Base-by-base conservation (phyloP, 2,329 filamentous ascomycete genomes). In the Achaetomium macrosporum region DNA sequence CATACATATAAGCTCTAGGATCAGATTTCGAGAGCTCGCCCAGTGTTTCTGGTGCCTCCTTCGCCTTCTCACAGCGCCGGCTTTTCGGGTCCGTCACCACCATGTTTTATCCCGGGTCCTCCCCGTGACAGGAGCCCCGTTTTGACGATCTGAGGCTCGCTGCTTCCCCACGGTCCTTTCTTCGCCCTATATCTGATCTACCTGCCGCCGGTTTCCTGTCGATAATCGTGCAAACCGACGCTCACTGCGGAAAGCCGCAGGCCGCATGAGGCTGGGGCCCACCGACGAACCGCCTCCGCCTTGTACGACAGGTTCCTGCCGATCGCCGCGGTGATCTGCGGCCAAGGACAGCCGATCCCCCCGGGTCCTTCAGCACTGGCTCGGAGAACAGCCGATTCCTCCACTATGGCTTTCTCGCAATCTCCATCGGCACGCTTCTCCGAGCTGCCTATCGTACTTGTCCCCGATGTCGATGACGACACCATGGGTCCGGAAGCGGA, bases 381-480 rank as follows among this genome's bases (percentile, higher is more conserved):
- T 31, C 40, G 48, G 51, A 49, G 39, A 43, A 49, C 19, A 25
- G 41, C 31, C 33, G 20, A 43, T 39, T 31, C 30, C 20, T 44
- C 30, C 42, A 50, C 47, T 42, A 66, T 66, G 64, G 45, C 62
- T n/a, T 58, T 61, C 15, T 56, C 60, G 19, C 47, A 51, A 36
- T 47, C 55, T 13, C 49, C 54, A 13, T 49, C 62, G 30, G 55
- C 63, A 35, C 43, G 56, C 42, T 51, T 52, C 30, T 56, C 59
- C 25, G 55, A 61, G 44, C 55, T 65, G 4, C 62, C 63, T 40
- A 61, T 65, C 13, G 57, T 62, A 17, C 49, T 64, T 16, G 25
- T 60, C 9, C 57, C 62, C 9, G 51, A 58, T 16, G 53, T 53
- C 17, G 46, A 59, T 12, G 47, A 53, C 20, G 19, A 55, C n/a